Evolutionary conservation across 1,139 yeast genomes (phyloP).

Genomic region (Scheffersomyces illinoinensis): DNA sequence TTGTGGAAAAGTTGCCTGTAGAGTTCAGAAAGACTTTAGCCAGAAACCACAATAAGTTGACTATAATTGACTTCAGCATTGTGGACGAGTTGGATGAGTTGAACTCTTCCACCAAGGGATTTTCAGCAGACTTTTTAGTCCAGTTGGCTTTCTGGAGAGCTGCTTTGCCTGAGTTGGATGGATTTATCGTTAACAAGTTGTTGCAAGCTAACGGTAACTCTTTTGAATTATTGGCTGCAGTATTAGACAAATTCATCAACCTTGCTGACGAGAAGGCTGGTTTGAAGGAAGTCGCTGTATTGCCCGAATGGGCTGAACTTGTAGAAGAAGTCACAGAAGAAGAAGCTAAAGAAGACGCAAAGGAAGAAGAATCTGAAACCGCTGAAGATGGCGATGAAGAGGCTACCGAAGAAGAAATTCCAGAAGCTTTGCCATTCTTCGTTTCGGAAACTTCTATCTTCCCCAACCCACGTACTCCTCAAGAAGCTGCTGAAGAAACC

Average conservation of each 20-base stretch:
- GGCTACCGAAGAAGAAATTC: constrained; percentile 27
- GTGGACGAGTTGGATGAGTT: constrained; percentile 52
- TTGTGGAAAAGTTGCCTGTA: constrained; percentile 52
- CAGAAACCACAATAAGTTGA: constrained; percentile 51
- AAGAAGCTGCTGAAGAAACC: constrained; percentile 41
- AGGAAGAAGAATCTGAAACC: constrained; percentile 15
- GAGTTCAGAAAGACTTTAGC: constrained; percentile 58
- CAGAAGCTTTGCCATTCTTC: constrained; percentile 47
- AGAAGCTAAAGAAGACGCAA: constrained; percentile 18
- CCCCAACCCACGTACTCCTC: constrained; percentile 53
- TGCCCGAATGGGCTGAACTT: constrained; percentile 45
- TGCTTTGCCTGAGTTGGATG: constrained; percentile 62
- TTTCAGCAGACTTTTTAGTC: constrained; percentile 61
- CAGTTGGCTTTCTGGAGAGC: constrained; percentile 83
- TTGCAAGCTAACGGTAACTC: constrained; percentile 81
- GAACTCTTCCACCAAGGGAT: constrained; percentile 69
- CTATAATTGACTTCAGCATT: constrained; percentile 57
- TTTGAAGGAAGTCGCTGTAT: constrained; percentile 45
- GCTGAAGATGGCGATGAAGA: constrained; percentile 11
- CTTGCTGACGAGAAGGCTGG: constrained; percentile 50
- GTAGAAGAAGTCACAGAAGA: constrained; percentile 13
- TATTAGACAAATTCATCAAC: constrained; percentile 67
- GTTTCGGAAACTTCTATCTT: constrained; percentile 60
- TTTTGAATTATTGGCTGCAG: constrained; percentile 81
- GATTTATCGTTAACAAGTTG: constrained; percentile 74